Evolutionary conservation across 2,329 filamentous ascomycete species (phyloP), one percentile per base, ranked within the genome.

Genomic region (Xenoacremonium recifei): DNA sequence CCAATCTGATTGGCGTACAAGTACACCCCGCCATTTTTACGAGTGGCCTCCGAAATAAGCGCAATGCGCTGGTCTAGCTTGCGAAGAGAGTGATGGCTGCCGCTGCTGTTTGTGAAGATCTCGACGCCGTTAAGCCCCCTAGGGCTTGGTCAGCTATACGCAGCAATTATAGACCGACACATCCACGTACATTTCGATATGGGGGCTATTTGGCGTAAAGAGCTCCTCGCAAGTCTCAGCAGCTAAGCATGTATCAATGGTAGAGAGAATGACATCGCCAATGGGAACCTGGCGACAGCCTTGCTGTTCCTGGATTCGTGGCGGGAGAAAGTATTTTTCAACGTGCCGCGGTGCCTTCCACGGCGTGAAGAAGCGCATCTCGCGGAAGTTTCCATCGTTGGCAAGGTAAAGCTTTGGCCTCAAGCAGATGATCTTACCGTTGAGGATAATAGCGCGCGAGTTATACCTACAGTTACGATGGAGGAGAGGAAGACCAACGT

Each of bases 371-470:
- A 64, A 61, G 5, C 68, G 61, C 32, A 59, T 57, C 48, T 71
- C 68, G 12, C 67, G 58, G 42, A 62, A 69, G 29, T 66, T 55
- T 4, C 85, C 85, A 61, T 88, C 83, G 47, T 86, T 85, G 35
- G 84, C 85, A 11, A 30, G 23, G 21, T 27, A 82, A 48, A 87
- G 71, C 64, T 89, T 90, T 0, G 85, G 85, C 10, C 86, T 72
- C 43, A 92, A 84, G 44, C 84, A 70, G 15, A 90, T 65, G 16
- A 91, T 82, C 64, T 83, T 80, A 37, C 79, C 76, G 51, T 90
- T 77, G 4, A 63, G 57, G 23, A 21, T 23, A 36, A 36, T 18
- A 21, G 34, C 34, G 34, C 12, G 37, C 61, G 59, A 2, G 70
- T 49, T 13, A 62, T 59, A 25, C 11, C 68, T 55, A 37, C 58